These are phyloP conservation scores for Ceratocystis cubensis DNA, from an alignment of 2,329 filamentous ascomycete species.

Conservation along the genomic window DNA sequence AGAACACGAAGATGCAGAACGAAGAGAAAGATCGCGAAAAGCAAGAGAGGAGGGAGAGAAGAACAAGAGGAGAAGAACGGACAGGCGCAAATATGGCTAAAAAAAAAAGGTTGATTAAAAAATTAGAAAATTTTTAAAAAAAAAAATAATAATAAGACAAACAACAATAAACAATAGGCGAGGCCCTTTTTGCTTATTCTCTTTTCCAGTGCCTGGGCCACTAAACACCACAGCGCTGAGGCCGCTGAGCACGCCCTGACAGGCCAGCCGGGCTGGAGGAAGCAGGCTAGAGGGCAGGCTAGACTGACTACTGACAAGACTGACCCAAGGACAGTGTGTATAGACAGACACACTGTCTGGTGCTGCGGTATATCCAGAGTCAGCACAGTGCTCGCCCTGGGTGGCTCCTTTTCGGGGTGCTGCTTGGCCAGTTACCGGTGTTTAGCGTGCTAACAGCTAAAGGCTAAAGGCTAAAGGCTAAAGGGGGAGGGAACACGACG, in stretches of 20 bases:
- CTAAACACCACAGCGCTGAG: neutral
- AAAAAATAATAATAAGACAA: neutral
- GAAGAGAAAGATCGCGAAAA: constrained; percentile 11
- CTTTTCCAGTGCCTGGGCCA: neutral
- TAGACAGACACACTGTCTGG: fast-evolving
- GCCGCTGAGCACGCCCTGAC: neutral
- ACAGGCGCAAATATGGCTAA: neutral
- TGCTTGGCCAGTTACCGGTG: no score
- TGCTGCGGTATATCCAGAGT: fast-evolving
- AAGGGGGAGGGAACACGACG: no score
- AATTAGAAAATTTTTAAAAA: neutral
- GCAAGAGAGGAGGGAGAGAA: constrained; percentile 5
- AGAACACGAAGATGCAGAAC: constrained; percentile 2
- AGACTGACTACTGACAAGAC: neutral
- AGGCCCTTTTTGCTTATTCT: no score
- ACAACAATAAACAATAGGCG: neutral
- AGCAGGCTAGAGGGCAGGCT: no score
- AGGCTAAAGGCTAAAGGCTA: no score
- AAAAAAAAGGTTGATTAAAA: neutral
- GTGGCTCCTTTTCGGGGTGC: no score
- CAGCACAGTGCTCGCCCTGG: no score
- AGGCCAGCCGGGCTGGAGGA: no score
- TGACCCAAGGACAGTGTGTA: neutral
- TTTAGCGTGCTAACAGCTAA: no score
- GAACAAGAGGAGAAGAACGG: constrained; percentile 3